These are phyloP conservation scores for Sonneratia alba DNA, from an alignment of 345 rosid species.

Conservation along the genomic window DNA sequence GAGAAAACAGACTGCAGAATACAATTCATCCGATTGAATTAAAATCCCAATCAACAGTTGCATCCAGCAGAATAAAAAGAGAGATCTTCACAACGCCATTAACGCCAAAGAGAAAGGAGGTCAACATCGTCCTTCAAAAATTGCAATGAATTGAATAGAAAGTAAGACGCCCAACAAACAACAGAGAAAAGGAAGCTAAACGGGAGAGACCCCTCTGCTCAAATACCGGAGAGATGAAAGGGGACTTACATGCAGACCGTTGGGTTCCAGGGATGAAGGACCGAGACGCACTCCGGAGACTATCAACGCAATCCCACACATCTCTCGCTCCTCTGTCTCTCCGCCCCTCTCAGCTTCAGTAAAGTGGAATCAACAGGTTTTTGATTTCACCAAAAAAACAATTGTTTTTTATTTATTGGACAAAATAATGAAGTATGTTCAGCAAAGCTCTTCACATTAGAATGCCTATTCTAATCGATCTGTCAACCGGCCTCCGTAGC, in stretches of 20 bases:
- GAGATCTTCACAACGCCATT: background rate
- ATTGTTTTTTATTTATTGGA: too few relatives aligned
- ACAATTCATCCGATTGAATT: background rate
- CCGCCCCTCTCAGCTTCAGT: too few relatives aligned
- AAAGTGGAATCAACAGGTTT: background rate
- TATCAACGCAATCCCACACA: conserved; percentile 78
- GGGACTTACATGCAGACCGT: conserved; percentile 23
- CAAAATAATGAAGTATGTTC: too few relatives aligned
- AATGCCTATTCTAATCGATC: too few relatives aligned
- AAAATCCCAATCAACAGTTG: background rate
- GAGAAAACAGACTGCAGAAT: conserved; percentile 25
- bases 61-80: background rate
- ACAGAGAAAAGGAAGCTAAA: background rate
- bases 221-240: background rate
- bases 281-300: conserved; percentile 47
- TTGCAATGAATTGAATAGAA: background rate
- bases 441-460: too few relatives aligned
- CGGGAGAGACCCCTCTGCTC: background rate
- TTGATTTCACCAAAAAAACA: too few relatives aligned
- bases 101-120: background rate
- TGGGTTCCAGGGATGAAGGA: conserved; percentile 20
- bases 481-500: conserved; percentile 45
- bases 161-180: background rate
- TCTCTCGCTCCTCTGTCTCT: conserved; percentile 11
- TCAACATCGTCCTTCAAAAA: background rate